A percentile compares a stretch with the other conserved stretches of the same genome.
Conservation (phyloP, 2,329 filamentous ascomycete species). For the Alternaria tenuissima region DNA sequence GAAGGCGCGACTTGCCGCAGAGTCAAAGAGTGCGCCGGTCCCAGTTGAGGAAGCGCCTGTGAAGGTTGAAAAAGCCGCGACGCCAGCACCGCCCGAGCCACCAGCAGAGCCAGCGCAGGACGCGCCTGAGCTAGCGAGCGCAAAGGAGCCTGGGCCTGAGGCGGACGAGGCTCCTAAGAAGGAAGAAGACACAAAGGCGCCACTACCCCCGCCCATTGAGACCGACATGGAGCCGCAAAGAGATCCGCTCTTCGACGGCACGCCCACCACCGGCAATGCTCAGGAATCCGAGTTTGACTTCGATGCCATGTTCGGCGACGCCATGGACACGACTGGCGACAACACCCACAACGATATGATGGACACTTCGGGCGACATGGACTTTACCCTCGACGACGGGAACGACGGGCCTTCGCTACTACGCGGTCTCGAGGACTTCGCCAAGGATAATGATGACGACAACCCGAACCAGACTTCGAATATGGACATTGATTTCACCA, state of each 20-base stretch:
- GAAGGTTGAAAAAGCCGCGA: constrained; percentile 24
- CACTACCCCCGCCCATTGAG: constrained; percentile 22
- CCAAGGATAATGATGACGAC: constrained; percentile 35
- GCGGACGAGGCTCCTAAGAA: constrained; percentile 17
- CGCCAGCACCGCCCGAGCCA: constrained; percentile 21
- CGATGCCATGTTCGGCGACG: constrained; percentile 48
- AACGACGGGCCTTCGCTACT: constrained; percentile 41
- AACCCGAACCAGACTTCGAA: constrained; percentile 21
- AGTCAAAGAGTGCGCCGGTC: constrained; percentile 26
- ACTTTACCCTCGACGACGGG: constrained; percentile 46
- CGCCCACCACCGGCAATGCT: constrained; percentile 38
- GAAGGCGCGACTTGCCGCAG: constrained; percentile 41
- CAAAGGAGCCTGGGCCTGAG: constrained; percentile 21
- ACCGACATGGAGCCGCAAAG: constrained; percentile 24
- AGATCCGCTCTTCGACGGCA: constrained; percentile 45
- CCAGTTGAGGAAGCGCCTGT: constrained; percentile 17
- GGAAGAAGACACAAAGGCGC: constrained; percentile 21
- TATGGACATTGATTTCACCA: constrained; percentile 43
- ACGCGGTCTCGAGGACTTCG: constrained; percentile 49
- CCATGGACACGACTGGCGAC: constrained; percentile 34
- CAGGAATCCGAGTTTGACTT: constrained; percentile 52
- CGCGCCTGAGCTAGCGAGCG: constrained; percentile 15
- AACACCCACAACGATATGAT: constrained; percentile 33
- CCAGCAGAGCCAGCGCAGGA: constrained; percentile 8
- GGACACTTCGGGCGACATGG: constrained; percentile 39